phyloP scores from a whole-genome alignment of 2,329 filamentous ascomycete genomes.

The Ustulina deusta region DNA sequence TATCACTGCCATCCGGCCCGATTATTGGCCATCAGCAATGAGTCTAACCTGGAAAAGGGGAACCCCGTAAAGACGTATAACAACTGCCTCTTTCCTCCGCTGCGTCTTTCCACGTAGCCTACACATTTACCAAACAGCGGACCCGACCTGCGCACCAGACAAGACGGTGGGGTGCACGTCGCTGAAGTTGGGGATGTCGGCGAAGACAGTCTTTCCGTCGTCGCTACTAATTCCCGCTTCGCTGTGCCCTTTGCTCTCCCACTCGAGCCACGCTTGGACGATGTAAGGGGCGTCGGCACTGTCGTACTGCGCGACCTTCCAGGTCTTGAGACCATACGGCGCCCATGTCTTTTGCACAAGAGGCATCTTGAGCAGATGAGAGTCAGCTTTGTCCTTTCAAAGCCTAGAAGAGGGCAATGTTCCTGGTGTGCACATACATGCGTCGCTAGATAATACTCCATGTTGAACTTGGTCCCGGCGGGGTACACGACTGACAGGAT shows the following conservation, averaged over 20 bases:
- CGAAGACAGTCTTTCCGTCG: conserved; percentile 44
- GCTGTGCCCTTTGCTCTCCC: conserved; percentile 45
- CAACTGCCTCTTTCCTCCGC: not conserved
- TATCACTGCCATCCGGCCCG: not conserved
- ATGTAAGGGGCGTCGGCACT: conserved; percentile 42
- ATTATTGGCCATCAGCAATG: not conserved
- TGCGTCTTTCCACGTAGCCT: too few species aligned
- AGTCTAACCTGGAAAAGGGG: not conserved
- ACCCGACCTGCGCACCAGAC: conserved; percentile 36
- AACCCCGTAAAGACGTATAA: not conserved
- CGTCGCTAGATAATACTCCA: conserved; percentile 60
- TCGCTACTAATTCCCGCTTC: conserved; percentile 39
- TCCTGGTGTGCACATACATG: conserved; percentile 50
- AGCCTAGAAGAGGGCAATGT: not conserved
- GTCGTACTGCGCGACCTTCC: conserved; percentile 50
- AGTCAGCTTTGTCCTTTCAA: conserved; percentile 3
- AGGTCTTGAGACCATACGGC: conserved; percentile 55
- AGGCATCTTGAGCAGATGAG: conserved; percentile 51
- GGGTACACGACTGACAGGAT: conserved; percentile 56
- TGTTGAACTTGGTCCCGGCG: conserved; percentile 58
- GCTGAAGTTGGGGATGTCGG: conserved; percentile 52
- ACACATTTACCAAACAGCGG: conserved; percentile 11
- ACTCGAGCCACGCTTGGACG: conserved; percentile 51
- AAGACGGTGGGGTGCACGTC: conserved; percentile 38
- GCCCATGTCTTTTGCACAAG: conserved; percentile 56